Percentiles rank a stretch among this genome's conserved stretches.
phyloP scores from a whole-genome alignment of 2,329 filamentous ascomycete genomes.

The Apiospora arundinis region DNA sequence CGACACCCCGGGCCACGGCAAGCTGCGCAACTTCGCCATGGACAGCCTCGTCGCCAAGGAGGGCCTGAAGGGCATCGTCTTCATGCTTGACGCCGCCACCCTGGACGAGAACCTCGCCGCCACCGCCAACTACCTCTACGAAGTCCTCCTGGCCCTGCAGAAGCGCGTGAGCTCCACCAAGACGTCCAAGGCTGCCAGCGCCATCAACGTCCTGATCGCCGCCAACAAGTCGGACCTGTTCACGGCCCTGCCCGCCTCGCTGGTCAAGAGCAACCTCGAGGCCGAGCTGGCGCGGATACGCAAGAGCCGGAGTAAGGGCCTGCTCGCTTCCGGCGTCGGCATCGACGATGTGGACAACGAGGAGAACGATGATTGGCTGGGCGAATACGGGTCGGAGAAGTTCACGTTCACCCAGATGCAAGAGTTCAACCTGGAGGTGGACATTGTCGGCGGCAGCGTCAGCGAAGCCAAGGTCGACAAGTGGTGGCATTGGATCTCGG shows the following conservation, averaged over 20 bases:
- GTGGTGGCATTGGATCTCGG: conserved; percentile 92
- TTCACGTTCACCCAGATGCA: conserved; percentile 85
- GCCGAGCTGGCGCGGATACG: conserved; percentile 81
- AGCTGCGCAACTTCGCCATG: conserved; percentile 78
- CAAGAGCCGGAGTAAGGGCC: conserved; percentile 75
- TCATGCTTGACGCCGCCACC: conserved; percentile 84
- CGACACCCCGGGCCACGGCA: conserved; percentile 95
- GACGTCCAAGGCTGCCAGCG: conserved; percentile 61
- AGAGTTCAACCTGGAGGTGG: conserved; percentile 80
- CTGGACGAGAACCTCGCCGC: conserved; percentile 70
- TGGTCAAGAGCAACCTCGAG: conserved; percentile 80
- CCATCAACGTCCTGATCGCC: conserved; percentile 80
- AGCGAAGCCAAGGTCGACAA: conserved; percentile 72
- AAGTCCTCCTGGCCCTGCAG: conserved; percentile 84
- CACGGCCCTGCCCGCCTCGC: conserved; percentile 80
- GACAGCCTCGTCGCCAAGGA: conserved; percentile 46
- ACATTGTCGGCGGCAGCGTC: conserved; percentile 78
- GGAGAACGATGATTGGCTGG: conserved; percentile 85
- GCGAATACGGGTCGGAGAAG: conserved; percentile 76
- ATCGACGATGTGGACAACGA: conserved; percentile 65
- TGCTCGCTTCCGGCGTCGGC: conserved; percentile 82
- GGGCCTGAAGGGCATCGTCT: conserved; percentile 69
- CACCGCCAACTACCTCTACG: conserved; percentile 85
- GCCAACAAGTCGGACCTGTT: conserved; percentile 98
- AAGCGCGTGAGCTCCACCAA: conserved; percentile 66